Evolutionary conservation across 163 green algal species (phyloP), one percentile per base, ranked within the genome.

Genomic region (Coccomyxa subellipsoidea): DNA sequence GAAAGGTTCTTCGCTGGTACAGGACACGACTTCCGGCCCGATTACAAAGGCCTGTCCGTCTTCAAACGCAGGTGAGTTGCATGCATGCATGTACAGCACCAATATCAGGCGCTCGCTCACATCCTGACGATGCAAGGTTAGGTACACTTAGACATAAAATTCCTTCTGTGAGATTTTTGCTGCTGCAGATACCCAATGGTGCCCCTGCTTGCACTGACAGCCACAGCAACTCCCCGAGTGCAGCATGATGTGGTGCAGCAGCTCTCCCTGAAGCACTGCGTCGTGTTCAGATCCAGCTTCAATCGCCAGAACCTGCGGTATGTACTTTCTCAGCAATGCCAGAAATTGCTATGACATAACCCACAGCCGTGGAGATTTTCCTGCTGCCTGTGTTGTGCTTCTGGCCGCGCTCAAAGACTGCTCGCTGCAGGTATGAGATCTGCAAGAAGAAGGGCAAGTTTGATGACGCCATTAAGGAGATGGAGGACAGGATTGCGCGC

Each of bases 141-240:
- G n/a, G n/a, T n/a, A n/a, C n/a, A n/a, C n/a, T n/a, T n/a, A n/a
- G n/a, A n/a, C n/a, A n/a, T n/a, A n/a, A n/a, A n/a, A n/a, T n/a
- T n/a, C n/a, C n/a, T n/a, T n/a, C n/a, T n/a, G n/a, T n/a, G 4
- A 59, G 5, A 18, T 21, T 7, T 12, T 12, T 59, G 47, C 4
- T 59, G 5, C 32, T 77, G 69, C 81, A 88, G 81, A 69, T 94
- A 88, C 79, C 88, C 90, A 7, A 54, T 12, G 10, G 85, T 98
- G 78, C 95, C 95, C 0, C 71, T 98, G 39, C 89, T 98, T 89
- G 95, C 95, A 10, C 90, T 98, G 21, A 98, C 95, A 10, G 95
- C 95, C 34, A 98, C 95, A 21, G 94, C 94, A 12, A 97, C 93
- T 29, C 87, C 89, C 1, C 72, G 90, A 0, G 94, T 97, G 76